phyloP scores from a whole-genome alignment of 352 stramenopile species.

The Phytophthora megakarya region DNA sequence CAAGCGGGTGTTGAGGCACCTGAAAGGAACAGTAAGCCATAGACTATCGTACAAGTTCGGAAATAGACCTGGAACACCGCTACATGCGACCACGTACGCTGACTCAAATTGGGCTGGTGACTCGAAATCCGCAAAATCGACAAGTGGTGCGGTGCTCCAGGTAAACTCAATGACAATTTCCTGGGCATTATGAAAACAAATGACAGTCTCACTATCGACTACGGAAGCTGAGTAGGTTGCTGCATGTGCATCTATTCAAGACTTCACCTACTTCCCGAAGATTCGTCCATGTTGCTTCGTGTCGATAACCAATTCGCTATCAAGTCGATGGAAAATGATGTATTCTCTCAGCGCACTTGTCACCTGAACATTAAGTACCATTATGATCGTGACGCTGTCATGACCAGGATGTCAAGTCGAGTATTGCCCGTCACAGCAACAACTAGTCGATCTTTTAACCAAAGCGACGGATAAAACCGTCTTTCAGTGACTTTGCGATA shows the following conservation, averaged over 20 bases:
- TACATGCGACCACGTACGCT: conserved; percentile 3
- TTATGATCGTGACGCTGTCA: conserved; percentile 12
- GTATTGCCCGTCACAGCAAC: conserved; percentile 20
- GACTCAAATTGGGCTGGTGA: conserved; percentile 18
- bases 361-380: conserved; percentile 16
- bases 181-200: conserved; percentile 11
- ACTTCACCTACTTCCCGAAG: not conserved
- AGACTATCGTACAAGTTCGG: conserved; percentile 10
- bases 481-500: not conserved
- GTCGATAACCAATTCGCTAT: conserved; percentile 20
- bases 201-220: conserved; percentile 14
- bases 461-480: conserved; percentile 13
- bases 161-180: conserved; percentile 19
- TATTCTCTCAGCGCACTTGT: conserved; percentile 5
- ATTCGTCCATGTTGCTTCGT: not conserved
- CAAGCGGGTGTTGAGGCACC: conserved; percentile 6
- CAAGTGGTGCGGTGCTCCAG: conserved; percentile 4
- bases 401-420: conserved; percentile 9
- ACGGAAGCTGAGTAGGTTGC: conserved; percentile 24
- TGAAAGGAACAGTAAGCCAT: not conserved
- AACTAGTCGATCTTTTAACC: conserved; percentile 12
- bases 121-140: conserved; percentile 14
- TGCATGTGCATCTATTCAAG: conserved; percentile 13
- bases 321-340: conserved; percentile 17
- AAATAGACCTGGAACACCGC: not conserved